Conservation (phyloP, 805 yeast species). For the Torulaspora delbrueckii region DNA sequence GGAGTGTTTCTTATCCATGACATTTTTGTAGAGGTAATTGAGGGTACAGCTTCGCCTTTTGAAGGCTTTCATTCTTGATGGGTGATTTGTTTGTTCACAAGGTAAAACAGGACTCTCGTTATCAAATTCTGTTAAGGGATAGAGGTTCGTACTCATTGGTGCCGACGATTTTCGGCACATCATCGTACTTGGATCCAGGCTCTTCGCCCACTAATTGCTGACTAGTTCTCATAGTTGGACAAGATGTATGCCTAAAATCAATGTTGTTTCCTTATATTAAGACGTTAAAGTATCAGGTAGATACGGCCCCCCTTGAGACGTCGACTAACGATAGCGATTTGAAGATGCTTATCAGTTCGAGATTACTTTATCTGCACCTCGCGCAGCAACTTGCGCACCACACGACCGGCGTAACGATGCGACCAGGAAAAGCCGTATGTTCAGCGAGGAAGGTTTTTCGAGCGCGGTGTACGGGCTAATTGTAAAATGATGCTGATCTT, state of each 20-base stretch:
- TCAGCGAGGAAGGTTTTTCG: neutral
- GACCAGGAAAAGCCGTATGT: neutral
- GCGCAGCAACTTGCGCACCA: no score
- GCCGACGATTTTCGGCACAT: neutral
- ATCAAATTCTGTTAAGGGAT: slow-evolving; percentile 13
- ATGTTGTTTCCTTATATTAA: no score
- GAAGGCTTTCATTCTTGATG: slow-evolving; percentile 6
- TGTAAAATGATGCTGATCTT: neutral
- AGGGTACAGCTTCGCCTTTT: slow-evolving; percentile 15
- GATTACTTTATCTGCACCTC: no score
- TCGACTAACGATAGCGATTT: no score
- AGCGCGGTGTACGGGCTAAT: slow-evolving; percentile 3
- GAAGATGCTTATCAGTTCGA: no score
- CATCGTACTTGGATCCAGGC: no score
- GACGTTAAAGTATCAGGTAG: no score
- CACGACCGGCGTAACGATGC: neutral
- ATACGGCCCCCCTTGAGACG: no score
- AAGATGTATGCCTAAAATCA: no score
- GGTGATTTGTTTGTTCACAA: slow-evolving; percentile 2
- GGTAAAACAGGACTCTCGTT: slow-evolving; percentile 13
- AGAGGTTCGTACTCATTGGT: slow-evolving; percentile 8
- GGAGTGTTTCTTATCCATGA: slow-evolving; percentile 9
- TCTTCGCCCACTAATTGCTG: no score
- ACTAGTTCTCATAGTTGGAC: no score
- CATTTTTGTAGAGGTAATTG: slow-evolving; percentile 12